Conservation (phyloP, 306 rosid species). For the Acmispon strigosus region DNA sequence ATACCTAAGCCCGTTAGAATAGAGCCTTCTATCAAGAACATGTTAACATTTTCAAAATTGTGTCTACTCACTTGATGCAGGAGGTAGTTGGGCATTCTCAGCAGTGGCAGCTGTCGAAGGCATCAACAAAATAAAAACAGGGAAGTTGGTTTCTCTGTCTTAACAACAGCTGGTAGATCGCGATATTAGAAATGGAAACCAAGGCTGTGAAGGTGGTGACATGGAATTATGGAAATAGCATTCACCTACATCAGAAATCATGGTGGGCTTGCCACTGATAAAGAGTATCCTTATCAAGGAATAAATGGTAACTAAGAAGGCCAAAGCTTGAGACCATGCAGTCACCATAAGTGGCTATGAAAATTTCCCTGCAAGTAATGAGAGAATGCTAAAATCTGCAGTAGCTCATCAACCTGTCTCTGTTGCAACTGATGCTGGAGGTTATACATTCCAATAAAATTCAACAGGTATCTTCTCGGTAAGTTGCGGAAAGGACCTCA, state of each 20-base stretch:
- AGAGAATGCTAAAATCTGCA: slow-evolving; percentile 46
- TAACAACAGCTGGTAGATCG: slow-evolving; percentile 74
- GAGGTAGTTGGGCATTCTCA: slow-evolving; percentile 88
- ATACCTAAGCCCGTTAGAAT: no score
- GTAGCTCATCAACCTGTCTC: slow-evolving; percentile 69
- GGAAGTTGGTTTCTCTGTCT: slow-evolving; percentile 50
- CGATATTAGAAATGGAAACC: slow-evolving; percentile 35
- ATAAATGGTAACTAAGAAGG: slow-evolving; percentile 22
- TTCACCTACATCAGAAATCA: slow-evolving; percentile 36
- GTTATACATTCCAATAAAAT: slow-evolving; percentile 52
- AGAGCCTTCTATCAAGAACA: no score
- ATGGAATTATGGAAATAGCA: slow-evolving; percentile 65
- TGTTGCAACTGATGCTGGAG: slow-evolving; percentile 52
- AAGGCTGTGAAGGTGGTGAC: slow-evolving; percentile 64
- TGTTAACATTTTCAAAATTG: background rate
- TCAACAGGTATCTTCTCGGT: slow-evolving; percentile 49
- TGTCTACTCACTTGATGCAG: slow-evolving; percentile 33
- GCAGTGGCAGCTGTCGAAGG: slow-evolving; percentile 82
- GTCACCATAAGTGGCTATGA: slow-evolving; percentile 45
- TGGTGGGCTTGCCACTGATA: slow-evolving; percentile 42
- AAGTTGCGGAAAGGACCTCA: slow-evolving; percentile 46
- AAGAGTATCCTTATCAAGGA: slow-evolving; percentile 52
- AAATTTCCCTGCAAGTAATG: slow-evolving; percentile 45
- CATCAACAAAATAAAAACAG: slow-evolving; percentile 54
- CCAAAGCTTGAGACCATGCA: slow-evolving; percentile 4